Evolutionary conservation across 148 eudicot species (phyloP).

Genomic region (Dysphania ambrosioides): DNA sequence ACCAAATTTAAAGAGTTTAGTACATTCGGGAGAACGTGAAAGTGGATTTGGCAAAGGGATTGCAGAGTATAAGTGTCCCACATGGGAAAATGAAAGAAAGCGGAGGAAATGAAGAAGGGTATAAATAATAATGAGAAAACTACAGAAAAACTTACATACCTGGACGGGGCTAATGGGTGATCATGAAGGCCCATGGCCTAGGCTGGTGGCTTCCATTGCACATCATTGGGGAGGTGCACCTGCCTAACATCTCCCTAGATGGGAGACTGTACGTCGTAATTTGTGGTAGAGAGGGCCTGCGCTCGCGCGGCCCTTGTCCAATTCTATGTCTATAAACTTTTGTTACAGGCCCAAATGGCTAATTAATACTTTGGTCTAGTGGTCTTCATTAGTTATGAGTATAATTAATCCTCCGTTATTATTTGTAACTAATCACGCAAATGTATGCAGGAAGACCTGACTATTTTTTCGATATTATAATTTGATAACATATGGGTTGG

Average conservation of each 20-base stretch:
- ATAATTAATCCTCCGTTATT: too few relatives aligned
- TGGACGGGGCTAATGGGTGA: constrained; percentile 33
- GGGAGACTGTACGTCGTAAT: constrained; percentile 76
- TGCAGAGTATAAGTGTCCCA: constrained; percentile 14
- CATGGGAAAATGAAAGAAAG: constrained; percentile 4
- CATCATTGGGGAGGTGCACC: constrained; percentile 27
- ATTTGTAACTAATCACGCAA: too few relatives aligned
- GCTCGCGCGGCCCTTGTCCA: constrained; percentile 67
- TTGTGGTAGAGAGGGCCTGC: constrained; percentile 64
- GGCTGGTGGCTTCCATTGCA: constrained; percentile 36
- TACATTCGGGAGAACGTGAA: not conserved
- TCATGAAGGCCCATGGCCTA: constrained; percentile 29
- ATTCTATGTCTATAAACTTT: too few relatives aligned
- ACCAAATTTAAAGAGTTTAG: not conserved
- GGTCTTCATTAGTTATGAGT: too few relatives aligned
- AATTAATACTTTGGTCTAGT: too few relatives aligned
- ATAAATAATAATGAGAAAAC: not conserved
- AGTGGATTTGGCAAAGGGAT: not conserved
- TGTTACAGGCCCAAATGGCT: too few relatives aligned
- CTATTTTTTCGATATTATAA: too few relatives aligned
- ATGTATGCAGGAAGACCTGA: too few relatives aligned
- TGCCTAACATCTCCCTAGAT: constrained; percentile 31
- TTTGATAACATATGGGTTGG: too few relatives aligned
- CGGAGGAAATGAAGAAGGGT: not conserved
- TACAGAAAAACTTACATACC: constrained; percentile 19